These are phyloP conservation scores for Yamadazyma dushanensis DNA, from an alignment of 1,139 yeast genomes.

Conservation along the genomic window DNA sequence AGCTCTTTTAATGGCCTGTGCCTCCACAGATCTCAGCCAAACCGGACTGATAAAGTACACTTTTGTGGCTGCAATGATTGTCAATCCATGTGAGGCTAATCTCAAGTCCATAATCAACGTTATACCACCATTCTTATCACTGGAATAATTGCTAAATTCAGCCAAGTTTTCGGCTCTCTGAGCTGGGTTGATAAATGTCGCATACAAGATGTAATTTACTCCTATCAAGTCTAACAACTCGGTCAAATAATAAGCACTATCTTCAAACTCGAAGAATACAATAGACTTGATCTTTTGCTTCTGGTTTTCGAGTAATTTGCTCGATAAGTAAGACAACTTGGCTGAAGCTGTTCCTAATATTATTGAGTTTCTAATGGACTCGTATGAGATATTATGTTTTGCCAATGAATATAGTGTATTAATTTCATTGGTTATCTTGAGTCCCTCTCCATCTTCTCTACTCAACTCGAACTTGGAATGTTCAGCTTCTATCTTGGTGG, in stretches of 20 bases:
- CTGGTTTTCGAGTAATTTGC: slow-evolving; percentile 54
- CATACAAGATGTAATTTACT: slow-evolving; percentile 59
- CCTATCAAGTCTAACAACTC: slow-evolving; percentile 66
- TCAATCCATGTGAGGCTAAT: slow-evolving; percentile 69
- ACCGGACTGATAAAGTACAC: slow-evolving; percentile 71
- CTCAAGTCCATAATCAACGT: slow-evolving; percentile 65
- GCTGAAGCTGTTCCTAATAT: slow-evolving; percentile 61
- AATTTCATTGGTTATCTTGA: slow-evolving; percentile 20
- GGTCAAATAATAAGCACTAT: slow-evolving; percentile 65
- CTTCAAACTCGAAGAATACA: slow-evolving; percentile 71
- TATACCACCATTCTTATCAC: slow-evolving; percentile 42
- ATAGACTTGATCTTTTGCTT: slow-evolving; percentile 49
- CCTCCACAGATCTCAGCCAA: slow-evolving; percentile 68
- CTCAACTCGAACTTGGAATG: slow-evolving; percentile 12
- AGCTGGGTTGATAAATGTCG: slow-evolving; percentile 53
- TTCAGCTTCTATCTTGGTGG: slow-evolving; percentile 11
- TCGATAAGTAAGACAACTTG: slow-evolving; percentile 58
- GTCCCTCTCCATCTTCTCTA: slow-evolving; percentile 22
- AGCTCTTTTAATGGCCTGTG: slow-evolving; percentile 73
- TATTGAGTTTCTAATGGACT: slow-evolving; percentile 30
- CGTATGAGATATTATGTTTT: slow-evolving; percentile 19
- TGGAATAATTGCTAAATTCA: slow-evolving; percentile 45
- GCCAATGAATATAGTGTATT: slow-evolving; percentile 16
- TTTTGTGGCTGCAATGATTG: slow-evolving; percentile 65
- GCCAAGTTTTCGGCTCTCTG: slow-evolving; percentile 55